phyloP scores from a whole-genome alignment of 2,329 filamentous ascomycete species.

The Fusarium sp. region DNA sequence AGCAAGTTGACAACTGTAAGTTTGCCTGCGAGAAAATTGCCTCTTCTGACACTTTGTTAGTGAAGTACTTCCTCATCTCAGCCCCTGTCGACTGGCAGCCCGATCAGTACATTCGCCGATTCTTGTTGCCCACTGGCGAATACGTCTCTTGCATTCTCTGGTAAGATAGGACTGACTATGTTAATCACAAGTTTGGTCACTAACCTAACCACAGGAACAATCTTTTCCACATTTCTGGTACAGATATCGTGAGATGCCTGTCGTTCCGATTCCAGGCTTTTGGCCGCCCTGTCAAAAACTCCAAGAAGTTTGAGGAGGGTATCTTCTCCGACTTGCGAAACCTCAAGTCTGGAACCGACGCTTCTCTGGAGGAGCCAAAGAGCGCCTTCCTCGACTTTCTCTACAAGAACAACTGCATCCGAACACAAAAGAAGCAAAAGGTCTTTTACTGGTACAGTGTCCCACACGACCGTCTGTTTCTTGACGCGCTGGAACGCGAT shows the following conservation, averaged over 20 bases:
- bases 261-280: slow-evolving; percentile 99
- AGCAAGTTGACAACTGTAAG: slow-evolving; percentile 98
- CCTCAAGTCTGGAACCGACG: slow-evolving; percentile 97
- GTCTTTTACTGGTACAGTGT: slow-evolving; percentile 99
- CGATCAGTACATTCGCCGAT: slow-evolving; percentile 95
- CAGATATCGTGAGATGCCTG: slow-evolving; percentile 97
- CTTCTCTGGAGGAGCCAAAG: slow-evolving; percentile 97
- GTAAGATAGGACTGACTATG: slow-evolving; percentile 47
- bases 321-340: slow-evolving; percentile 99
- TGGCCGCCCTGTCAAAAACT: slow-evolving; percentile 97
- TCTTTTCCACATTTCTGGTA: slow-evolving; percentile 98
- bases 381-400: slow-evolving; percentile 98
- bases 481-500: slow-evolving; percentile 96
- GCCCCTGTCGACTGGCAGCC: slow-evolving; percentile 97
- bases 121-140: slow-evolving; percentile 95
- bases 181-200: neutral
- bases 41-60: slow-evolving; percentile 55
- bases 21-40: neutral
- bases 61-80: slow-evolving; percentile 99
- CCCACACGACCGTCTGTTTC: slow-evolving; percentile 94
- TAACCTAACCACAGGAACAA: slow-evolving; percentile 68
- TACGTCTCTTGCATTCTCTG: slow-evolving; percentile 98
- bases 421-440: slow-evolving; percentile 99
- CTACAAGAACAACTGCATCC: slow-evolving; percentile 99
- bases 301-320: slow-evolving; percentile 99